Percentiles rank a stretch among this genome's conserved stretches.
phyloP scores from a whole-genome alignment of 139 green algal genomes.

The Astrephomene gubernaculifera region DNA sequence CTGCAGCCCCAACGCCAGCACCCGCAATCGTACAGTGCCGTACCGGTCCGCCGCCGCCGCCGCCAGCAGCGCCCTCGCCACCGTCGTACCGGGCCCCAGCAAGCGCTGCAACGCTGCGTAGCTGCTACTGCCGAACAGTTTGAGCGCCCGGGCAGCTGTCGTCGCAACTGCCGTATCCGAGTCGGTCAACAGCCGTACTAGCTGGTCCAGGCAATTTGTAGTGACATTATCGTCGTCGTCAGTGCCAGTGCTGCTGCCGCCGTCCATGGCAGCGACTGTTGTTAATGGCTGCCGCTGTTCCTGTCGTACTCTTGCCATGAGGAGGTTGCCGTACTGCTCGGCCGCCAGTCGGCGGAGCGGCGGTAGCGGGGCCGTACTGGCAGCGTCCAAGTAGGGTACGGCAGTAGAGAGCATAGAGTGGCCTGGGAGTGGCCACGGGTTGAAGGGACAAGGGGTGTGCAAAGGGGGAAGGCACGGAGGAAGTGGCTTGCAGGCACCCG shows the following conservation, averaged over 20 bases:
- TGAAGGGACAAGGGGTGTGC: too few relatives aligned
- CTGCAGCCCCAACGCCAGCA: conserved; percentile 20
- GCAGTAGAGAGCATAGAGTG: not conserved
- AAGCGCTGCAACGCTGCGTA: not conserved
- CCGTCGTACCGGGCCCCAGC: not conserved
- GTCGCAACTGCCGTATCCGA: not conserved
- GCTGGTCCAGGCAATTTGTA: not conserved
- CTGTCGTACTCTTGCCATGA: not conserved
- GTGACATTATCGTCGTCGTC: not conserved
- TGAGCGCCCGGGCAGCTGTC: not conserved
- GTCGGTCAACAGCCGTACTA: conserved; percentile 17
- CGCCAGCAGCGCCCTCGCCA: conserved; percentile 1
- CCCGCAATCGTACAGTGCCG: conserved; percentile 30
- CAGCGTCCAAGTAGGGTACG: conserved; percentile 21
- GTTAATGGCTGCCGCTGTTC: not conserved
- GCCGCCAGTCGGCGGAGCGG: conserved; percentile 16
- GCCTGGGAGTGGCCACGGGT: too few relatives aligned
- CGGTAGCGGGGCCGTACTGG: not conserved
- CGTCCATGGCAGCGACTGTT: not conserved
- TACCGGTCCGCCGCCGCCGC: not conserved
- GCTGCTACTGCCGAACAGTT: not conserved
- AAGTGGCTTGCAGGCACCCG: too few relatives aligned
- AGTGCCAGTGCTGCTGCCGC: not conserved
- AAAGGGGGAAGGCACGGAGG: too few relatives aligned
- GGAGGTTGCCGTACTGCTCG: conserved; percentile 33